phyloP scores from a whole-genome alignment of 805 yeast genomes.

The Sugiyamaella valdiviana region DNA sequence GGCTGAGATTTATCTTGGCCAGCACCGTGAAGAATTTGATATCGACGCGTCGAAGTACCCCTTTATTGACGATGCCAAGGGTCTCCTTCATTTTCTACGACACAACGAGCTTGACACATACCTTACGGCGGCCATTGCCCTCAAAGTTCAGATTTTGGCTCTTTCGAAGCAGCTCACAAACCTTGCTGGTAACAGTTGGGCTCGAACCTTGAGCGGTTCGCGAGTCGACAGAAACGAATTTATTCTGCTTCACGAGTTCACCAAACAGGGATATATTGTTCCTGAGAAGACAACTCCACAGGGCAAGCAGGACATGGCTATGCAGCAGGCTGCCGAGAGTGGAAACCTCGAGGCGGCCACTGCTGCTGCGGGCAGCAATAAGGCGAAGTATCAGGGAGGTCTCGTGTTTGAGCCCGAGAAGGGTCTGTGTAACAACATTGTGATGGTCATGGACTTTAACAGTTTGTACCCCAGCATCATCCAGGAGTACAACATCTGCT shows the following conservation, averaged over 20 bases:
- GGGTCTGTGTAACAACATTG: constrained; percentile 83
- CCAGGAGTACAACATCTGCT: constrained; percentile 95
- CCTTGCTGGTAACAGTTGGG: constrained; percentile 96
- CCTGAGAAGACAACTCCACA: constrained; percentile 65
- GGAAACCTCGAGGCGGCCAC: constrained; percentile 36
- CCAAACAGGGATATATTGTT: constrained; percentile 68
- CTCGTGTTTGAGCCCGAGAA: constrained; percentile 94
- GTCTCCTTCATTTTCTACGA: constrained; percentile 60
- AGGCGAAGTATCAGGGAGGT: constrained; percentile 74
- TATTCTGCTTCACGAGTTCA: constrained; percentile 86
- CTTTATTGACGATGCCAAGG: constrained; percentile 48
- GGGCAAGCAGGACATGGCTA: constrained; percentile 1
- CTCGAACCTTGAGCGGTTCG: constrained; percentile 88
- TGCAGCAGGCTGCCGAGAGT: constrained; percentile 26
- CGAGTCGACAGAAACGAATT: constrained; percentile 94
- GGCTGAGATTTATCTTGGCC: constrained; percentile 72
- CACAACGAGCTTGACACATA: constrained; percentile 63
- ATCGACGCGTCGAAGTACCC: constrained; percentile 56
- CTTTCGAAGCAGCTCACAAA: constrained; percentile 86
- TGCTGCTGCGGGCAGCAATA: constrained; percentile 7
- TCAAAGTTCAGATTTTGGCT: constrained; percentile 77
- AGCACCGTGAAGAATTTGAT: constrained; percentile 65
- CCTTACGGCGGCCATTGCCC: constrained; percentile 71
- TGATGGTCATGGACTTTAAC: constrained; percentile 96
- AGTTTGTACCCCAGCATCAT: constrained; percentile 95